Evolutionary conservation across 2,329 filamentous ascomycete species (phyloP), one percentile per base, ranked within the genome.

Genomic region (Leptographium procerum): DNA sequence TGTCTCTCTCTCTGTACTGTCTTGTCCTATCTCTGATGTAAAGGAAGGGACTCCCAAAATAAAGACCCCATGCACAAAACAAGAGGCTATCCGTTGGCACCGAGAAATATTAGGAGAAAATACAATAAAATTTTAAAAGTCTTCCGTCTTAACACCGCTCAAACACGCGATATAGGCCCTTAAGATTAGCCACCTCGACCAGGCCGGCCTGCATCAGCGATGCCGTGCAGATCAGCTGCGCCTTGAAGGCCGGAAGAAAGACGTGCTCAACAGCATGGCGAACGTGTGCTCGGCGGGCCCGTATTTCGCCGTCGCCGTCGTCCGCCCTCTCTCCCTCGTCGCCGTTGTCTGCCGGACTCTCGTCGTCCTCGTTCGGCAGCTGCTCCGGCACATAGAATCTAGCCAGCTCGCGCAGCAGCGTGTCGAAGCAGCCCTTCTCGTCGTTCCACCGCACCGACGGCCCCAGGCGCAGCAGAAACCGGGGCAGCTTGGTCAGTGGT

Each of bases 131-230:
- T n/a, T n/a, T n/a, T n/a, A n/a, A n/a, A n/a, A n/a, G n/a, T n/a
- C n/a, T n/a, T n/a, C 8, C 28, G 26, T 2, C n/a, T 58, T 24
- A 97, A 70, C 94, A 97, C 57, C 94, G 77, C 73, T 99, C 94
- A 77, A 99, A 99, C 3, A 97, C 91, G 52, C 89, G 78, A 71
- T 99, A 99, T 59, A 99, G 69, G 0, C 91, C 91, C 71, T 96
- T 97, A 60, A 97, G 71, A 73, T 95, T 90, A 2, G 94, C 92
- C 54, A 96, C 84, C 71, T 99, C 92, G 52, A 95, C 74, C 13
- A 96, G 83, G 10, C 77, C 81, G 0, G 84, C 87, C 55, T 85
- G 83, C 72, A 95, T 82, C 66, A 97, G 73, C 6, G 80, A 78
- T 63, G 82, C 86, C 10, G 94, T 96, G 24, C 89, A 91, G 58